phyloP scores from a whole-genome alignment of 768 basidiomycete species.

The Suillus hirtellus region DNA sequence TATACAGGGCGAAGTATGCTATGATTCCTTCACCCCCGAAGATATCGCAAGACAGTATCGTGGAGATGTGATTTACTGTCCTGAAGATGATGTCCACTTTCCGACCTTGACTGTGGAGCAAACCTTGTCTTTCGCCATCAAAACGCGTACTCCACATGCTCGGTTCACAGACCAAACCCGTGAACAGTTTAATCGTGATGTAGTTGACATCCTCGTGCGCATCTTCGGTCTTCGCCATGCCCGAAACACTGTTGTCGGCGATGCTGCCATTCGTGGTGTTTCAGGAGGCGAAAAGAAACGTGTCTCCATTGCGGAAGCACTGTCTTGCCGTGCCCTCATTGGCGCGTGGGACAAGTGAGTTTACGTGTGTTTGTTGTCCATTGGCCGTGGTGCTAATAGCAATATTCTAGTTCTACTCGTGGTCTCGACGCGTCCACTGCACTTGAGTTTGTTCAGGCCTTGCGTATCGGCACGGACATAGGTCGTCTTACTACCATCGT shows the following conservation, averaged over 20 bases:
- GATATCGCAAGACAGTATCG: conserved; percentile 79
- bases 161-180: not conserved
- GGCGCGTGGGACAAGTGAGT: conserved; percentile 74
- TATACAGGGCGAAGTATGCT: conserved; percentile 61
- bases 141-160: conserved; percentile 53
- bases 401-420: conserved; percentile 48
- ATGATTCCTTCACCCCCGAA: conserved; percentile 72
- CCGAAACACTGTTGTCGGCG: conserved; percentile 74
- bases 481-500: conserved; percentile 61
- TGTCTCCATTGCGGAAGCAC: conserved; percentile 83
- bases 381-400: not conserved
- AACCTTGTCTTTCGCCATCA: conserved; percentile 70
- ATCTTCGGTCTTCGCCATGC: conserved; percentile 80
- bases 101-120: conserved; percentile 81
- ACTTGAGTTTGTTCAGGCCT: conserved; percentile 68
- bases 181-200: conserved; percentile 1
- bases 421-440: conserved; percentile 72
- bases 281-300: conserved; percentile 83
- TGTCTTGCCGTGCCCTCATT: conserved; percentile 77
- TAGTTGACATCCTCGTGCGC: conserved; percentile 52
- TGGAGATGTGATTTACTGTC: conserved; percentile 70
- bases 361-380: not conserved
- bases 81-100: conserved; percentile 75
- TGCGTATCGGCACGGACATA: conserved; percentile 67
- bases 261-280: conserved; percentile 73